phyloP scores from a whole-genome alignment of 1,284 basidiomycete species.

The Ganoderma resinaceum region DNA sequence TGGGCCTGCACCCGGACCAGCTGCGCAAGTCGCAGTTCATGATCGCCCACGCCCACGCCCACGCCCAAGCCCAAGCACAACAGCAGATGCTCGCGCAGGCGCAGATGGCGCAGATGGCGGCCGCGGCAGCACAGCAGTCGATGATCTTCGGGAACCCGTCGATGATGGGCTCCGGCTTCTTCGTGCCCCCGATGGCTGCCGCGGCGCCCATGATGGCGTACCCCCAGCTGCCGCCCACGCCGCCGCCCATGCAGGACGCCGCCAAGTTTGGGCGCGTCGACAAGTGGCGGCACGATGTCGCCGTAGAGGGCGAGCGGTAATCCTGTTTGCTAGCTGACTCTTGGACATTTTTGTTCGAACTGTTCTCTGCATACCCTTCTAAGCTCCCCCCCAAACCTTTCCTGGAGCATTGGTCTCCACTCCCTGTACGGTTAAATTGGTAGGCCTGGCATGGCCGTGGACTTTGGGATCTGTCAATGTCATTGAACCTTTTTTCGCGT shows the following conservation, averaged over 20 bases:
- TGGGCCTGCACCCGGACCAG: constrained; percentile 80
- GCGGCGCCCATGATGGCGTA: constrained; percentile 59
- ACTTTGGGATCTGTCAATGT: constrained; percentile 9
- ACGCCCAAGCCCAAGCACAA: constrained; percentile 57
- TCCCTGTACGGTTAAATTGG: neutral
- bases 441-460: constrained; percentile 11
- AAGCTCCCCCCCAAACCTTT: no score
- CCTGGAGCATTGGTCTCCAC: neutral
- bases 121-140: constrained; percentile 50
- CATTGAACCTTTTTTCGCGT: constrained; percentile 6
- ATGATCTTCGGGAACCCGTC: constrained; percentile 73
- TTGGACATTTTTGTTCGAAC: neutral
- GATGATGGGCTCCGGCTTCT: constrained; percentile 73
- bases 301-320: constrained; percentile 61
- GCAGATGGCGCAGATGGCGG: constrained; percentile 69
- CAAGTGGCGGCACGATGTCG: constrained; percentile 79
- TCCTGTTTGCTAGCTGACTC: constrained; percentile 6
- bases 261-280: constrained; percentile 76
- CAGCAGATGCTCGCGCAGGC: constrained; percentile 78
- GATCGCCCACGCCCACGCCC: constrained; percentile 61
- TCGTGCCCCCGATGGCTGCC: constrained; percentile 58
- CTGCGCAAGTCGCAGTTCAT: constrained; percentile 77
- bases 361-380: neutral
- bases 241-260: constrained; percentile 67
- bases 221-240: constrained; percentile 52